A percentile compares a stretch with the other conserved stretches of the same genome.
phyloP scores from a whole-genome alignment of 257 asterid genomes.

The Ehretia macrophylla region DNA sequence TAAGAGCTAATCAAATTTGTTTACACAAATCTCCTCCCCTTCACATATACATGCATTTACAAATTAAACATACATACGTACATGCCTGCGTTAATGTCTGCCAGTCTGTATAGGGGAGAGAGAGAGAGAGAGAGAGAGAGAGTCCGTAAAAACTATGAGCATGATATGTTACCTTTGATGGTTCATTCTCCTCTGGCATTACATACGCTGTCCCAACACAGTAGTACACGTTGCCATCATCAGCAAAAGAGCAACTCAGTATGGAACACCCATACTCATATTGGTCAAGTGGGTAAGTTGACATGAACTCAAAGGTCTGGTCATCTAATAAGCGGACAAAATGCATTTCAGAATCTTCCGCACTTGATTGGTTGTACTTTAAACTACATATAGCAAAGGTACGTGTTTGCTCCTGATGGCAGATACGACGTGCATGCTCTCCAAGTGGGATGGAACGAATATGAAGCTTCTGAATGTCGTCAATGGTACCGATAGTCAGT shows the following conservation, averaged over 20 bases:
- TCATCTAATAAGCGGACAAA: constrained; percentile 87
- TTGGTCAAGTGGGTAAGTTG: constrained; percentile 78
- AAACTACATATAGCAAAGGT: constrained; percentile 84
- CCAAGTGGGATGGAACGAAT: constrained; percentile 94
- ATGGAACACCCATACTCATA: constrained; percentile 88
- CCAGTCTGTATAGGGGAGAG: no score
- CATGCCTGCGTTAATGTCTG: no score
- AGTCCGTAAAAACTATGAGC: neutral
- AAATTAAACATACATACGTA: no score
- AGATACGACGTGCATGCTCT: constrained; percentile 96
- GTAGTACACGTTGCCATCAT: constrained; percentile 78
- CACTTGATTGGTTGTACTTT: constrained; percentile 64
- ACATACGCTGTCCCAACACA: constrained; percentile 97
- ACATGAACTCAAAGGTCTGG: constrained; percentile 89
- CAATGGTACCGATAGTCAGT: constrained; percentile 92
- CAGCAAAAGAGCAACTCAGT: constrained; percentile 95
- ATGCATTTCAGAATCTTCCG: constrained; percentile 79
- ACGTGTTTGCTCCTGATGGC: constrained; percentile 96
- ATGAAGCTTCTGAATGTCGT: constrained; percentile 98
- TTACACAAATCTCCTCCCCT: no score
- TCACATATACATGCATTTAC: no score
- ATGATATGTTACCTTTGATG: constrained; percentile 58
- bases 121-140: neutral
- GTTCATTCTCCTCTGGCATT: constrained; percentile 94
- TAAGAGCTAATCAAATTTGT: no score